Percentiles rank a stretch among this genome's conserved stretches.
Evolutionary conservation across 2,329 filamentous ascomycete species (phyloP).

Genomic region (Penicillium brevicompactum): DNA sequence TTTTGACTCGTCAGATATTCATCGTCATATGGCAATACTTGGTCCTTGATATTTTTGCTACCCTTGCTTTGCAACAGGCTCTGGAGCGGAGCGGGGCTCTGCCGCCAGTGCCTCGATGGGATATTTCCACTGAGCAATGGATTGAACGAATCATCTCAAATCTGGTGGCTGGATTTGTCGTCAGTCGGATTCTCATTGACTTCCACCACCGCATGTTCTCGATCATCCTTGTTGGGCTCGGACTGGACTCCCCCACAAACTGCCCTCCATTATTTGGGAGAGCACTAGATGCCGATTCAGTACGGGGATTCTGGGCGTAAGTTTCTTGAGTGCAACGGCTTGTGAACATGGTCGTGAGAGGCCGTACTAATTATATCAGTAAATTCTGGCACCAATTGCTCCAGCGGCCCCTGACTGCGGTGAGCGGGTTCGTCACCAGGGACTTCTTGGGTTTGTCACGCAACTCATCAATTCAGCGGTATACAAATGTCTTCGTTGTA

Average conservation of each 20-base stretch:
- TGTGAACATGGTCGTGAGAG: too few species aligned
- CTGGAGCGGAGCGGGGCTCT: constrained; percentile 1
- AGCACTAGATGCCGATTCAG: constrained; percentile 20
- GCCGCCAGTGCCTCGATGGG: constrained; percentile 7
- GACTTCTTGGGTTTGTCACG: constrained; percentile 18
- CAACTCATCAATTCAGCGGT: constrained; percentile 22
- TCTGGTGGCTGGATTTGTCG: constrained; percentile 12
- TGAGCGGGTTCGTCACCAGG: constrained; percentile 18
- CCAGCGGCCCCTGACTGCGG: constrained; percentile 23
- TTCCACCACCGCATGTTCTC: constrained; percentile 16
- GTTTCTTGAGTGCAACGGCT: neutral
- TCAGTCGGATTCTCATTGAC: constrained; percentile 17
- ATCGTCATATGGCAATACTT: constrained; percentile 22
- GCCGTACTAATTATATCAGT: constrained; percentile 8
- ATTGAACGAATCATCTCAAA: constrained; percentile 11
- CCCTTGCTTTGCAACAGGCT: neutral
- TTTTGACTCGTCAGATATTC: constrained; percentile 15
- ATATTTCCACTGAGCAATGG: constrained; percentile 14
- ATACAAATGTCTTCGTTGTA: constrained; percentile 28
- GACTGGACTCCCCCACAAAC: constrained; percentile 8
- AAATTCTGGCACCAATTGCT: constrained; percentile 31
- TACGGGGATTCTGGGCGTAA: constrained; percentile 28
- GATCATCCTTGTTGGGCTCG: constrained; percentile 14
- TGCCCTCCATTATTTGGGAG: constrained; percentile 26
- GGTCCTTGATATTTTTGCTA: constrained; percentile 5